Evolutionary conservation across 2,329 filamentous ascomycete species (phyloP).

Genomic region (Cryphonectria carpinicola): DNA sequence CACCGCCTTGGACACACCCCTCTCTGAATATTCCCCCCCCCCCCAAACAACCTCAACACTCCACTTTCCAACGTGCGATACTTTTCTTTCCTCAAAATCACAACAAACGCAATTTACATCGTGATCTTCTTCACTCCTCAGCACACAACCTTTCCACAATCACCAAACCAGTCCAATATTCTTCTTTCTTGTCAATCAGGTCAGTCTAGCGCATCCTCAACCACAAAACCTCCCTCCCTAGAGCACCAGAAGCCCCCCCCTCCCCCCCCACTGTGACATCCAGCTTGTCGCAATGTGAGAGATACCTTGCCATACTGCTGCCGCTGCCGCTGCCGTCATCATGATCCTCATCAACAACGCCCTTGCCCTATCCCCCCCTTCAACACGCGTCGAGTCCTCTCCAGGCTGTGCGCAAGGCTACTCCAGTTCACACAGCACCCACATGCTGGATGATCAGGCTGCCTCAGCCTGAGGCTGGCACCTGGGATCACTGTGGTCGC

Average conservation of each 20-base stretch:
- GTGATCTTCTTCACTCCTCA: constrained; percentile 22
- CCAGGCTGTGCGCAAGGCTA: constrained; percentile 5
- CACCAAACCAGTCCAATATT: constrained; percentile 11
- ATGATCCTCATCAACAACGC: constrained; percentile 12
- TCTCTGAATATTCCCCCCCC: constrained; percentile 8
- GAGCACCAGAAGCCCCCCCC: constrained; percentile 19
- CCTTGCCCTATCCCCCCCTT: constrained; percentile 13
- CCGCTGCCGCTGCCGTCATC: constrained; percentile 26
- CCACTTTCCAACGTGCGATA: constrained; percentile 28
- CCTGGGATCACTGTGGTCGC: constrained; percentile 30
- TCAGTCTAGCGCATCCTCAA: constrained; percentile 20
- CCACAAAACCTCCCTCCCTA: not conserved
- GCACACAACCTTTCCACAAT: constrained; percentile 5
- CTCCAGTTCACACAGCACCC: constrained; percentile 13
- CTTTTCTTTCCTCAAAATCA: constrained; percentile 14
- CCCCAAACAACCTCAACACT: constrained; percentile 27
- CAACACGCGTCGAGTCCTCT: constrained; percentile 12
- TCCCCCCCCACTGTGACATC: constrained; percentile 21
- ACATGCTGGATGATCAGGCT: not conserved
- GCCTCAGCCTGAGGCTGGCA: constrained; percentile 21
- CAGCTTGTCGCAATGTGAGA: constrained; percentile 25
- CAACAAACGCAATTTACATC: constrained; percentile 26
- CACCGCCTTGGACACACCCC: constrained; percentile 10
- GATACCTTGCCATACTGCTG: constrained; percentile 8
- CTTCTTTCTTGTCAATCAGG: constrained; percentile 25